Percentiles rank a stretch among this genome's conserved stretches.
Conservation (phyloP, 345 rosid species). For the Boechera divaricarpa region DNA sequence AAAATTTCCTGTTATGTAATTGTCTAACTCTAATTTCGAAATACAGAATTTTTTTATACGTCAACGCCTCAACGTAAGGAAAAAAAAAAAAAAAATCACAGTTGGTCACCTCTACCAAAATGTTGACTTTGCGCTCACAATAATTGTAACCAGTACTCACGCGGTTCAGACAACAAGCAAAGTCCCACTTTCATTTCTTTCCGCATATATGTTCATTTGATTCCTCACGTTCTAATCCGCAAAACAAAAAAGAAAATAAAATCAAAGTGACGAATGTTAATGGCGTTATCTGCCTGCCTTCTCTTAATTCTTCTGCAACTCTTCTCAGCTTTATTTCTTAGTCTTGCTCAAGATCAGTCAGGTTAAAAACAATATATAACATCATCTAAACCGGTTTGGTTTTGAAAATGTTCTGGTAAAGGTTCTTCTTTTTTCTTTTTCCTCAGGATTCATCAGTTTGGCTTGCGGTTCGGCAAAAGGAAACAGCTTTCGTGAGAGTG, state of each 20-base stretch:
- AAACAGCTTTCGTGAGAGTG: conserved; percentile 33
- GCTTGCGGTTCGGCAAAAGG: conserved; percentile 51
- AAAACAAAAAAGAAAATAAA: not conserved
- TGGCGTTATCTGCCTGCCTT: conserved; percentile 41
- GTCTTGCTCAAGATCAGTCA: conserved; percentile 50
- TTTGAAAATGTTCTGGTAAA: not conserved
- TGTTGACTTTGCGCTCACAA: conserved; percentile 44
- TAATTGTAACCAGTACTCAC: conserved; percentile 40
- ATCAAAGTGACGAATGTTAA: conserved; percentile 25
- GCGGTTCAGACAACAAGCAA: conserved; percentile 29
- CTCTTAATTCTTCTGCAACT: conserved; percentile 30
- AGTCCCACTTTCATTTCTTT: conserved; percentile 12
- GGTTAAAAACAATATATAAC: conserved; percentile 34
- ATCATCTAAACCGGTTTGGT: not conserved
- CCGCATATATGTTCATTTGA: conserved; percentile 20
- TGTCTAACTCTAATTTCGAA: not conserved
- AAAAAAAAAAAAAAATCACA: conserved; percentile 15
- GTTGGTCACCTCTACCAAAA: conserved; percentile 34
- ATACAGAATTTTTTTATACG: not conserved
- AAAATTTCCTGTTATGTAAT: not conserved
- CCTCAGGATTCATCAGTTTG: conserved; percentile 55
- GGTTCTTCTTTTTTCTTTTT: not conserved
- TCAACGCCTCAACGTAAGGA: conserved; percentile 28
- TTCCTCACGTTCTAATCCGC: conserved; percentile 25
- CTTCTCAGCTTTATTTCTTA: conserved; percentile 27